These are phyloP conservation scores for Didymella exigua DNA, from an alignment of 2,329 filamentous ascomycete genomes.

Conservation along the genomic window DNA sequence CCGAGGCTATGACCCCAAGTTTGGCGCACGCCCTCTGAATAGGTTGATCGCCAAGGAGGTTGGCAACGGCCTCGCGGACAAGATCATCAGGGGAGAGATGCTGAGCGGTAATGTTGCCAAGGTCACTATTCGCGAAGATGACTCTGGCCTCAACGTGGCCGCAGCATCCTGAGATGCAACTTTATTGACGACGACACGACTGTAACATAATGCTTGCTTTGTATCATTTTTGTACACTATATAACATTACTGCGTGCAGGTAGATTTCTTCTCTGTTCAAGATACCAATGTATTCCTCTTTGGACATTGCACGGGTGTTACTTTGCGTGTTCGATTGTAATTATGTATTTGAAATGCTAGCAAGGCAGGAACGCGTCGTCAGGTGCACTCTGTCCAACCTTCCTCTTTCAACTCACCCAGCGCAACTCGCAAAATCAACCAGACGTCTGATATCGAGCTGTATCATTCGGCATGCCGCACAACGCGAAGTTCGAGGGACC, in stretches of 20 bases:
- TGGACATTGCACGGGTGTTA: neutral
- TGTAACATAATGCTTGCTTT: slow-evolving; percentile 21
- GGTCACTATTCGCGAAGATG: slow-evolving; percentile 68
- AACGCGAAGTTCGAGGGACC: slow-evolving; percentile 13
- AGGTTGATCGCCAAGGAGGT: slow-evolving; percentile 89
- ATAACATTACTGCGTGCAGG: slow-evolving; percentile 15
- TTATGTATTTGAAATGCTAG: neutral
- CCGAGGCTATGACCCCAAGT: slow-evolving; percentile 87
- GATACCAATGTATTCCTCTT: slow-evolving; percentile 8
- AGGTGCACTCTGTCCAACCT: slow-evolving; percentile 22
- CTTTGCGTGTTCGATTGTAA: neutral
- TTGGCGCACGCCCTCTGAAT: slow-evolving; percentile 89
- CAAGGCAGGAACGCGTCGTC: slow-evolving; percentile 28
- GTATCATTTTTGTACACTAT: slow-evolving; percentile 16
- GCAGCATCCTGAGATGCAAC: slow-evolving; percentile 17
- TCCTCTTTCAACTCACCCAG: slow-evolving; percentile 15
- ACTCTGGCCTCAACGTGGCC: slow-evolving; percentile 34
- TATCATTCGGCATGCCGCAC: slow-evolving; percentile 21
- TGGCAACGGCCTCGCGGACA: slow-evolving; percentile 84
- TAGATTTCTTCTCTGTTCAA: slow-evolving; percentile 13
- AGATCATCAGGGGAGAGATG: slow-evolving; percentile 85
- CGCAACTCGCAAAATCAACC: neutral
- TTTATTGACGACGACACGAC: slow-evolving; percentile 29
- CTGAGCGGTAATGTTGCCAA: slow-evolving; percentile 74
- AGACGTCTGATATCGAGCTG: neutral